These are phyloP conservation scores for Setomelanomma holmii DNA, from an alignment of 2,329 filamentous ascomycete species.

Conservation along the genomic window DNA sequence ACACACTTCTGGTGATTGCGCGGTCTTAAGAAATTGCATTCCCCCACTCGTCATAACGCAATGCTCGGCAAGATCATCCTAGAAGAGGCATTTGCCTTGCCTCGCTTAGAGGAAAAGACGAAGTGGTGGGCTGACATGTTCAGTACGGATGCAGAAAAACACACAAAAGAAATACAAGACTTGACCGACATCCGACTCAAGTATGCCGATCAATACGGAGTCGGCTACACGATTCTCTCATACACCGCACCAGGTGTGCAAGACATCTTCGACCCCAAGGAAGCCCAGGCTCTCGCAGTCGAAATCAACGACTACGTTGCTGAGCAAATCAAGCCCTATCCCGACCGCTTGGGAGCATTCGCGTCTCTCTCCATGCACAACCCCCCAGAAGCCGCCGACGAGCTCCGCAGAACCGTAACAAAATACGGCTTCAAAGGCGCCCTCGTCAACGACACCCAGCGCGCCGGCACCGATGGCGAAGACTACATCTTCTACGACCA, in stretches of 20 bases:
- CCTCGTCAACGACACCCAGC: constrained; percentile 64
- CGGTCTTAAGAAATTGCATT: too few species aligned
- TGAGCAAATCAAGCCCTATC: constrained; percentile 50
- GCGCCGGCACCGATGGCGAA: constrained; percentile 64
- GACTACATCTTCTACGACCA: constrained; percentile 70
- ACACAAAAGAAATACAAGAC: constrained; percentile 63
- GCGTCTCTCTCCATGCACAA: constrained; percentile 56
- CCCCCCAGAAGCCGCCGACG: constrained; percentile 58
- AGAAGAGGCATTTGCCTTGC: constrained; percentile 68
- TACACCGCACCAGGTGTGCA: constrained; percentile 59
- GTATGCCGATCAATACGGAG: constrained; percentile 54
- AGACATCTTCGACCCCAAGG: constrained; percentile 54
- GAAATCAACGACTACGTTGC: constrained; percentile 59
- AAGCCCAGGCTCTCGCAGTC: constrained; percentile 53
- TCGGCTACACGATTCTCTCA: constrained; percentile 57
- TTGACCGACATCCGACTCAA: constrained; percentile 53
- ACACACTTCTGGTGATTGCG: too few species aligned
- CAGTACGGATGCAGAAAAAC: constrained; percentile 64
- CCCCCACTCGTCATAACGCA: too few species aligned
- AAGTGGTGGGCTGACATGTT: constrained; percentile 69
- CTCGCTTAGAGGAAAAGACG: constrained; percentile 65
- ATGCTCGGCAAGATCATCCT: constrained; percentile 69
- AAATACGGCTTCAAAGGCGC: constrained; percentile 51
- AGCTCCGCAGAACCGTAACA: constrained; percentile 62
- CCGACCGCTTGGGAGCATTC: constrained; percentile 51